These are phyloP conservation scores for Mycena floridula DNA, from an alignment of 768 basidiomycete genomes.

Conservation along the genomic window DNA sequence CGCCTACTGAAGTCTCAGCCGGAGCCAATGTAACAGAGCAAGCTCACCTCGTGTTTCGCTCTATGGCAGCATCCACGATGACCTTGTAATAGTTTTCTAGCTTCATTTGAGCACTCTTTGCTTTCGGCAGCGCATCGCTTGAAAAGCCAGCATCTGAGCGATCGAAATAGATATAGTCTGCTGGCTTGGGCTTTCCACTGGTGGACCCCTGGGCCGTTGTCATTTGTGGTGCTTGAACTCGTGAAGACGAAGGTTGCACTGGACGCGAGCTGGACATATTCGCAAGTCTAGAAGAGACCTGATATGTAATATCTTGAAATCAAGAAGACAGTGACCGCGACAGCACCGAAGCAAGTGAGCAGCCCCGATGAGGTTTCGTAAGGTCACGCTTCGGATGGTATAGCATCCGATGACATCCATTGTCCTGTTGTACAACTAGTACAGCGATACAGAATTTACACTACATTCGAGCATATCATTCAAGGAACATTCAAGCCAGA, in stretches of 20 bases:
- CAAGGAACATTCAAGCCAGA: no score
- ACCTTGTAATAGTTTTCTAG: slow-evolving; percentile 97
- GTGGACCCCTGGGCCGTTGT: slow-evolving; percentile 10
- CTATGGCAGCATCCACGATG: slow-evolving; percentile 92
- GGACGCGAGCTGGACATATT: slow-evolving; percentile 10
- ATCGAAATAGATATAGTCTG: slow-evolving; percentile 91
- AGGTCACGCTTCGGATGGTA: no score
- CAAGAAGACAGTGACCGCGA: no score
- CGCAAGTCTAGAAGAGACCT: slow-evolving; percentile 20
- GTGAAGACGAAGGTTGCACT: slow-evolving; percentile 6
- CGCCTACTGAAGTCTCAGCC: slow-evolving; percentile 45
- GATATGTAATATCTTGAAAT: no score
- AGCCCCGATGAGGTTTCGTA: no score
- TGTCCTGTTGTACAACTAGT: no score
- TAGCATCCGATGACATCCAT: no score
- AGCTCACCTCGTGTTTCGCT: slow-evolving; percentile 79
- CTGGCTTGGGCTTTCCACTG: slow-evolving; percentile 21
- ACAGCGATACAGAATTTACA: no score
- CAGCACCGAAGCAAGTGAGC: no score
- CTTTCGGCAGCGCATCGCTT: slow-evolving; percentile 73
- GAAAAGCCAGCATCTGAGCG: slow-evolving; percentile 72
- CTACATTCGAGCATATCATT: no score
- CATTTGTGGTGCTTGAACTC: slow-evolving; percentile 3
- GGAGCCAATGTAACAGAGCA: slow-evolving; percentile 1
- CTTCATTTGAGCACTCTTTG: slow-evolving; percentile 90